A percentile compares a stretch with the other conserved stretches of the same genome.
phyloP scores from a whole-genome alignment of 2,329 filamentous ascomycete species.

The Fusarium lateritium region DNA sequence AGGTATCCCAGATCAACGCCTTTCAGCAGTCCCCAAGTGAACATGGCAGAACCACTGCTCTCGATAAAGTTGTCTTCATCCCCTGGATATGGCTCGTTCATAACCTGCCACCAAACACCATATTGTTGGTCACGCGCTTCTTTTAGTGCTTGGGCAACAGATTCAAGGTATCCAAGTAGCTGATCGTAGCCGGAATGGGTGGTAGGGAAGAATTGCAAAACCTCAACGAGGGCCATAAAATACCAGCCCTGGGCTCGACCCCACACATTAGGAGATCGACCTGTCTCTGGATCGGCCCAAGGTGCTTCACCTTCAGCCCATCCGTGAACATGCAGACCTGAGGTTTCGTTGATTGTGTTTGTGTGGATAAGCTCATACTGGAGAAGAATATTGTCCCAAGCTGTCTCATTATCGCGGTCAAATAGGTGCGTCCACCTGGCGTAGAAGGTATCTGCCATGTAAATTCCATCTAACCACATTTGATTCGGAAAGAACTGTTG shows the following conservation, averaged over 20 bases:
- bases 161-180: constrained; percentile 55
- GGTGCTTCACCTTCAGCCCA: constrained; percentile 63
- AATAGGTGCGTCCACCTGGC: constrained; percentile 56
- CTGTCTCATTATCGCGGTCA: constrained; percentile 53
- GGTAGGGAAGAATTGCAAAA: constrained; percentile 59
- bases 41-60: constrained; percentile 70
- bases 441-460: constrained; percentile 62
- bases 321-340: constrained; percentile 64
- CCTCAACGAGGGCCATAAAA: constrained; percentile 63
- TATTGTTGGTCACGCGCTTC: constrained; percentile 55
- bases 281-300: constrained; percentile 64
- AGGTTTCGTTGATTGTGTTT: constrained; percentile 56
- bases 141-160: constrained; percentile 58
- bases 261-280: constrained; percentile 66
- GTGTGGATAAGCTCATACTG: constrained; percentile 62
- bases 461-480: constrained; percentile 71
- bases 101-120: constrained; percentile 71
- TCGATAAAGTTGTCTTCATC: constrained; percentile 70
- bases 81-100: constrained; percentile 63
- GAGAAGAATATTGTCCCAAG: constrained; percentile 59
- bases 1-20: constrained; percentile 49
- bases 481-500: constrained; percentile 62
- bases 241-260: constrained; percentile 67
- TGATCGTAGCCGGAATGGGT: constrained; percentile 52
- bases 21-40: constrained; percentile 65